phyloP scores from a whole-genome alignment of 371 early-diverging fungal genomes.

The Mucor irregularis region DNA sequence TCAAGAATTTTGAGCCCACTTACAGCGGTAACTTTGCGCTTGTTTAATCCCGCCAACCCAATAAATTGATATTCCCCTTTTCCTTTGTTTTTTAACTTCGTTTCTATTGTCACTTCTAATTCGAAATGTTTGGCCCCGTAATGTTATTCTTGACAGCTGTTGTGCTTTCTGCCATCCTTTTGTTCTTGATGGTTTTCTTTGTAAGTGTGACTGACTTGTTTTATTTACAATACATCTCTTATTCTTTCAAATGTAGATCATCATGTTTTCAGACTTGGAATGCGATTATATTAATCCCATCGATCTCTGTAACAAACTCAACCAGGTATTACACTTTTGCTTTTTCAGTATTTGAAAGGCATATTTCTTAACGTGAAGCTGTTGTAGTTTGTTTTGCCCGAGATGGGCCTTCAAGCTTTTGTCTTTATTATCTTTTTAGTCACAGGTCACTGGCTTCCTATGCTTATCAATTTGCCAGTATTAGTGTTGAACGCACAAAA shows the following conservation, averaged over 20 bases:
- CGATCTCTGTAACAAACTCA: conserved; percentile 90
- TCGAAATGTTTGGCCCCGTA: conserved; percentile 60
- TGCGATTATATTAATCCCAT: conserved; percentile 97
- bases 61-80: too few species aligned
- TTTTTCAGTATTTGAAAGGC: too few species aligned
- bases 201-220: conserved; percentile 5
- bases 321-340: too few species aligned
- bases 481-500: conserved; percentile 78
- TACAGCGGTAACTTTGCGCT: too few species aligned
- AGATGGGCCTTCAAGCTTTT: conserved; percentile 77
- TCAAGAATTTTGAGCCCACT: too few species aligned
- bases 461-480: conserved; percentile 82
- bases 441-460: conserved; percentile 81
- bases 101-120: too few species aligned
- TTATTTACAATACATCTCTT: not conserved
- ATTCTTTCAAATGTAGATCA: conserved; percentile 55
- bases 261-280: conserved; percentile 89
- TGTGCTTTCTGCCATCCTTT: conserved; percentile 83
- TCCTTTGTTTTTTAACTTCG: too few species aligned
- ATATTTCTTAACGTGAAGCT: too few species aligned
- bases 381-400: conserved; percentile 93
- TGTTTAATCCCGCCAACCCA: too few species aligned
- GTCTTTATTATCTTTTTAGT: conserved; percentile 76
- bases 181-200: conserved; percentile 74
- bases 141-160: conserved; percentile 86